phyloP scores from a whole-genome alignment of 2,329 filamentous ascomycete species.

The Pseudogymnoascus sp. region DNA sequence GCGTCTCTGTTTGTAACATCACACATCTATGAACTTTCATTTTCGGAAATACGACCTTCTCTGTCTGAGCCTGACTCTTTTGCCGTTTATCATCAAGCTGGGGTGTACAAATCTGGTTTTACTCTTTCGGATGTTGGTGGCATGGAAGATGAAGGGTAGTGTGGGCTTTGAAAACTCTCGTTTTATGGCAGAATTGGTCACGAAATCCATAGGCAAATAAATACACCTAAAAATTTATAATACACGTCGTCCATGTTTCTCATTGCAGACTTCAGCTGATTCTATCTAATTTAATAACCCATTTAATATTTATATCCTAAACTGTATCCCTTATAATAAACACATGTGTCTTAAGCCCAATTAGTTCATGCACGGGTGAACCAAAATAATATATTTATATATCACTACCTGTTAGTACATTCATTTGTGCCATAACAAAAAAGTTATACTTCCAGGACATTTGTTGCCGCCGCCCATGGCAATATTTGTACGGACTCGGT shows the following conservation, averaged over 20 bases:
- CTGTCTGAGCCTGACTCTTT: constrained; percentile 1
- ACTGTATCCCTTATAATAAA: neutral
- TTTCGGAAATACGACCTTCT: constrained; percentile 4
- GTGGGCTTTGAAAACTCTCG: neutral
- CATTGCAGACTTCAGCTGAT: neutral
- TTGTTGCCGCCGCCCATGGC: neutral
- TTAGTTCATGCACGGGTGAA: neutral
- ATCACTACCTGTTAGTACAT: neutral
- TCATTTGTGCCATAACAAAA: neutral
- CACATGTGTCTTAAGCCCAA: neutral
- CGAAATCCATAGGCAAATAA: constrained; percentile 8
- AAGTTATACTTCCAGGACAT: neutral
- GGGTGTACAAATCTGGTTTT: constrained; percentile 7
- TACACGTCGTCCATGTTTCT: neutral
- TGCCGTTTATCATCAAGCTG: neutral
- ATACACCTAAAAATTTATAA: constrained; percentile 3
- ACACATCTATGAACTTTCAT: constrained; percentile 4
- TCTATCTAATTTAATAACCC: neutral
- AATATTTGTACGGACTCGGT: no score
- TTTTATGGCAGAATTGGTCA: neutral
- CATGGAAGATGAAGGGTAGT: neutral
- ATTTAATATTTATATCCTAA: neutral
- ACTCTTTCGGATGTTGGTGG: neutral
- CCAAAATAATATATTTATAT: neutral
- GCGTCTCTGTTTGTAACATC: constrained; percentile 10